Conservation (phyloP, 768 basidiomycete genomes). For the Rhizopogon salebrosus region DNA sequence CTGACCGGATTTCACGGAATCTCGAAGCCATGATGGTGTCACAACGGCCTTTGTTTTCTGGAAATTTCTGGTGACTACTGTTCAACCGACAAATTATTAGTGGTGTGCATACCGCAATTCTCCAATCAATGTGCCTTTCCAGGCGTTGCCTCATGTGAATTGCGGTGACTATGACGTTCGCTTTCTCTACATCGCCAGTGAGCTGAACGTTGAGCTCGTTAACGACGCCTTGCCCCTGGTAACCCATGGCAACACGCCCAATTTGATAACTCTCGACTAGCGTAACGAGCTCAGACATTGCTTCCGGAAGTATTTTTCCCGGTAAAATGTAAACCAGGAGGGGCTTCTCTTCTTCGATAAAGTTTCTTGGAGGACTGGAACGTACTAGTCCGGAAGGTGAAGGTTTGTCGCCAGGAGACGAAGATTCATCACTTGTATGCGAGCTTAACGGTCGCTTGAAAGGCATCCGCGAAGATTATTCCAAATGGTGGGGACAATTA, state of each 20-base stretch:
- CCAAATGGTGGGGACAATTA: neutral
- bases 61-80: slow-evolving; percentile 2
- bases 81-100: neutral
- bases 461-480: neutral
- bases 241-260: neutral
- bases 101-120: slow-evolving; percentile 50
- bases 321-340: slow-evolving; percentile 26
- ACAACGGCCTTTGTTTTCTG: slow-evolving; percentile 67
- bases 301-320: slow-evolving; percentile 22
- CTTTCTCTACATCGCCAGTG: slow-evolving; percentile 37
- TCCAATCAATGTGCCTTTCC: slow-evolving; percentile 65
- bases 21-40: slow-evolving; percentile 64
- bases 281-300: slow-evolving; percentile 18
- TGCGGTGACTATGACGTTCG: slow-evolving; percentile 63
- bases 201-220: slow-evolving; percentile 25
- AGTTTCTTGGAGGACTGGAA: slow-evolving; percentile 6
- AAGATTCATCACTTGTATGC: neutral
- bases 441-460: neutral
- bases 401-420: neutral
- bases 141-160: slow-evolving; percentile 63
- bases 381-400: slow-evolving; percentile 12
- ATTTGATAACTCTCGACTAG: slow-evolving; percentile 17
- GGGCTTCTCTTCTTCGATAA: slow-evolving; percentile 3
- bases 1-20: slow-evolving; percentile 43
- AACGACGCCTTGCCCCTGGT: neutral